phyloP scores from a whole-genome alignment of 176 grass and related monocot genomes.

The Musa beccarii region DNA sequence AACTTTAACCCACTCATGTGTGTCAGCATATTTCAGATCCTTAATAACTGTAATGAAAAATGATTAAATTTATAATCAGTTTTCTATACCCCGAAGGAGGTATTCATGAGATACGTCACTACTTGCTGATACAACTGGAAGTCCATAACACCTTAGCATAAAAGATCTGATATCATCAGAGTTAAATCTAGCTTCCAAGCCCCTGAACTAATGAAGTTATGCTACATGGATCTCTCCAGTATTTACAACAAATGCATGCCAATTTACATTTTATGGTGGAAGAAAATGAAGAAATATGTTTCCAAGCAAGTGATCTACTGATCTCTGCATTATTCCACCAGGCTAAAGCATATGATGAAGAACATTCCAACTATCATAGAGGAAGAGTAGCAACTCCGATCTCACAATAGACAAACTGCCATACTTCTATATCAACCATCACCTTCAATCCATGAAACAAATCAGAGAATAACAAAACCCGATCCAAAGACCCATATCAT shows the following conservation, averaged over 20 bases:
- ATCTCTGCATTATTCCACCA: not conserved
- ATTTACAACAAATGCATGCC: not conserved
- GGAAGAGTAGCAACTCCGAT: not conserved
- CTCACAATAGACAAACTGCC: not conserved
- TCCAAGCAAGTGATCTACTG: not conserved
- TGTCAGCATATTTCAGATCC: slow-evolving; percentile 87
- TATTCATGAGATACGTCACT: not conserved
- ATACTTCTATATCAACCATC: not conserved
- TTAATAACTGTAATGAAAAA: slow-evolving; percentile 55
- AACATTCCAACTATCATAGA: not conserved
- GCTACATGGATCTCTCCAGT: not conserved
- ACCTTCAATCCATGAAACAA: not conserved
- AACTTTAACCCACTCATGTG: slow-evolving; percentile 90
- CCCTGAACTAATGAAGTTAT: not conserved
- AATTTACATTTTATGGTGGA: not conserved
- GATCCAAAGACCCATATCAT: too few relatives aligned
- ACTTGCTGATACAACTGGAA: too few relatives aligned
- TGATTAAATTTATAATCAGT: not conserved
- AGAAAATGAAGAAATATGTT: not conserved
- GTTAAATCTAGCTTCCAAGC: not conserved
- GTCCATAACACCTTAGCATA: not conserved
- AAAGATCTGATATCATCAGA: not conserved
- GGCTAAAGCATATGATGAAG: not conserved
- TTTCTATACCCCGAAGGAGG: not conserved
- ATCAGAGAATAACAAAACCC: too few relatives aligned